phyloP scores from a whole-genome alignment of 202 grass and related monocot genomes.

The Miscanthus sacchariflorus region DNA sequence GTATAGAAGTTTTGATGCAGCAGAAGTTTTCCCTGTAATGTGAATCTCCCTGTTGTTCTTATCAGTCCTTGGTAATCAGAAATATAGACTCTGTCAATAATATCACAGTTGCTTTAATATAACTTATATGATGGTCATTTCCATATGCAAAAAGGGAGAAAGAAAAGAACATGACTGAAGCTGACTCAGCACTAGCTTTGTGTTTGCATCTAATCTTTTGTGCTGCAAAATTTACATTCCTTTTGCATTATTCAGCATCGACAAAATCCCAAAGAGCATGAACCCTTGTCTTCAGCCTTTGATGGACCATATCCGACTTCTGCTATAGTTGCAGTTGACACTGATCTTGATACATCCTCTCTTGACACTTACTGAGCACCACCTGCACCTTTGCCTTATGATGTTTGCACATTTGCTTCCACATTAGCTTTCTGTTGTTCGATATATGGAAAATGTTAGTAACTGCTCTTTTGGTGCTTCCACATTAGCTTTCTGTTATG shows the following conservation, averaged over 20 bases:
- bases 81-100: background rate
- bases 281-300: constrained; percentile 65
- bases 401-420: constrained; percentile 38
- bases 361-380: constrained; percentile 86
- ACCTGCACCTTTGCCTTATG: constrained; percentile 85
- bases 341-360: constrained; percentile 76
- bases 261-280: constrained; percentile 73
- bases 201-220: background rate
- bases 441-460: too few relatives aligned
- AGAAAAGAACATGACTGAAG: background rate
- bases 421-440: too few relatives aligned
- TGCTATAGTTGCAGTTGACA: constrained; percentile 67
- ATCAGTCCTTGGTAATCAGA: background rate
- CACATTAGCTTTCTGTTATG: too few relatives aligned
- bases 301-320: constrained; percentile 54
- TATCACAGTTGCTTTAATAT: background rate
- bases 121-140: background rate
- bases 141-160: background rate
- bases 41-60: background rate
- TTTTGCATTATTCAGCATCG: constrained; percentile 62
- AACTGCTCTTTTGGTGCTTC: too few relatives aligned
- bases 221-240: constrained; percentile 22
- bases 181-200: constrained; percentile 10
- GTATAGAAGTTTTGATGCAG: constrained; percentile 16
- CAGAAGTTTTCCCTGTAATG: background rate